Percentiles rank a stretch among this genome's conserved stretches.
These are phyloP conservation scores for Clitopilus hobsonii DNA, from an alignment of 768 basidiomycete species.

Conservation along the genomic window DNA sequence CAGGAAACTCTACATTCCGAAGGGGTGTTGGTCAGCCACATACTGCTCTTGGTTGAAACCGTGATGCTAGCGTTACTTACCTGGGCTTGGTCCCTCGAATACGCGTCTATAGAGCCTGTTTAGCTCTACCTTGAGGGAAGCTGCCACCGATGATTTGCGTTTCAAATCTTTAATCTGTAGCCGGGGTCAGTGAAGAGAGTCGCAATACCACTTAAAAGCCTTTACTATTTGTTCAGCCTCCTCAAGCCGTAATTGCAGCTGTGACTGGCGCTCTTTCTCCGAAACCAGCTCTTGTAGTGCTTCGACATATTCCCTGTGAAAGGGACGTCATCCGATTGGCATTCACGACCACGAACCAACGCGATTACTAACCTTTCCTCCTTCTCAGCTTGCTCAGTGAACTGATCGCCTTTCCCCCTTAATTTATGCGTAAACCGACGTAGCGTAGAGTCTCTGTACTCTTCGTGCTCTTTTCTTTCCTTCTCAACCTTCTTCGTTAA, in stretches of 20 bases:
- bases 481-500: conserved; percentile 36
- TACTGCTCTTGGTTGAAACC: too few species aligned
- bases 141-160: conserved; percentile 22
- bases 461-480: conserved; percentile 38
- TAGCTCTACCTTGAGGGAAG: conserved; percentile 30
- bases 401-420: conserved; percentile 36
- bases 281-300: conserved; percentile 36
- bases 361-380: conserved; percentile 42
- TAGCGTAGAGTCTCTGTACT: conserved; percentile 33
- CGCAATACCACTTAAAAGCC: conserved; percentile 1
- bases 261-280: conserved; percentile 27
- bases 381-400: conserved; percentile 34
- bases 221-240: conserved; percentile 33
- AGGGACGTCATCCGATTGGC: too few species aligned
- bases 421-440: conserved; percentile 33
- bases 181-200: background rate
- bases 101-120: conserved; percentile 32
- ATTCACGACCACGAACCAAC: too few species aligned
- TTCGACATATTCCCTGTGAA: conserved; percentile 38
- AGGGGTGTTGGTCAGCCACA: too few species aligned
- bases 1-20: conserved; percentile 33
- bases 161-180: conserved; percentile 27
- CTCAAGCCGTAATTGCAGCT: conserved; percentile 23
- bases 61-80: conserved; percentile 14
- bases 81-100: conserved; percentile 40